Percentiles rank a stretch among this genome's conserved stretches.
phyloP scores from a whole-genome alignment of 768 basidiomycete genomes.

The Boletus vermiculosoides region DNA sequence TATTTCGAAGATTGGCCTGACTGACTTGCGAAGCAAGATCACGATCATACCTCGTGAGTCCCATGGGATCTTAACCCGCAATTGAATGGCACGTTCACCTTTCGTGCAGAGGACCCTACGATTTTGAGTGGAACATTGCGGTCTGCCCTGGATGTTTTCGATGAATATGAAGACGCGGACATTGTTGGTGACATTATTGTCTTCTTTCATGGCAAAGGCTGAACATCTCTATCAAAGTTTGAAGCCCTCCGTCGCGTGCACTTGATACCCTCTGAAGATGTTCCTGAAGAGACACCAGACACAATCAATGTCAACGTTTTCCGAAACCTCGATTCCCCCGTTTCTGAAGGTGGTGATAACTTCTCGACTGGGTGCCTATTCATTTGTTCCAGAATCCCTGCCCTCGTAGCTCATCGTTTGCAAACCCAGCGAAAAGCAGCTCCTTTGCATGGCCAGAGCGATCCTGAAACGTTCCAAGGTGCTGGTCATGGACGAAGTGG shows the following conservation, averaged over 20 bases:
- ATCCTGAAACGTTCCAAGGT: constrained; percentile 77
- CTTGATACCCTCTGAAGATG: constrained; percentile 61
- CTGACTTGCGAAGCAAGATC: constrained; percentile 73
- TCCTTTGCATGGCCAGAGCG: constrained; percentile 88
- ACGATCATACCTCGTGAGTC: constrained; percentile 73
- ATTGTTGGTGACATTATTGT: constrained; percentile 50
- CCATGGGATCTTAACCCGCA: not conserved
- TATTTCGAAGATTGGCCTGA: constrained; percentile 75
- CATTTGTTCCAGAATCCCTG: not conserved
- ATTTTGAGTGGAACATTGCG: constrained; percentile 82
- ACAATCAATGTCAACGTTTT: constrained; percentile 72
- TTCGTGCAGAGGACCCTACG: constrained; percentile 74
- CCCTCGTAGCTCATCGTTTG: constrained; percentile 1
- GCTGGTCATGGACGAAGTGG: constrained; percentile 81
- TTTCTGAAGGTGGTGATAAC: constrained; percentile 87
- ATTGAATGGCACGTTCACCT: not conserved
- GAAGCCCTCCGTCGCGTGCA: constrained; percentile 84
- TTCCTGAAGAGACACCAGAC: constrained; percentile 36
- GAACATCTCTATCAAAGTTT: constrained; percentile 44
- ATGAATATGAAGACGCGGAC: constrained; percentile 80
- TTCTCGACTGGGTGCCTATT: constrained; percentile 73
- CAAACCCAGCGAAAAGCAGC: constrained; percentile 64
- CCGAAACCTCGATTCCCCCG: constrained; percentile 68
- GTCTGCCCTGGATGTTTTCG: constrained; percentile 81
- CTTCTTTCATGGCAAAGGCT: not conserved